Conservation (phyloP, 306 rosid genomes). For the Pueraria montana region DNA sequence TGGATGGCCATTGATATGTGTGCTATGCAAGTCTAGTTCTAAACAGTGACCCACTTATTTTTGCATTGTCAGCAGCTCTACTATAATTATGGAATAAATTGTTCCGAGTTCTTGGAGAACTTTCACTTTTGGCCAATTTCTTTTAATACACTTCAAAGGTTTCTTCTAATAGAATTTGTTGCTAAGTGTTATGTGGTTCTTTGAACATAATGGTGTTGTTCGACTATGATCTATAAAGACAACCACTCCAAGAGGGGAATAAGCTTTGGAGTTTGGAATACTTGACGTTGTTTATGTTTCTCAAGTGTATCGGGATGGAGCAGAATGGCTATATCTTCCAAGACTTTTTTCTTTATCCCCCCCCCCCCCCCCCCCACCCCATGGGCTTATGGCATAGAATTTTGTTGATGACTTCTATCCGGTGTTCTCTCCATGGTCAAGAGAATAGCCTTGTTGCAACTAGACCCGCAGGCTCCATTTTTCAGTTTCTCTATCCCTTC, state of each 20-base stretch:
- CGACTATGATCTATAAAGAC: too few species aligned
- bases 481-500: constrained; percentile 10
- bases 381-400: too few species aligned
- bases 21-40: neutral
- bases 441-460: neutral
- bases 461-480: neutral
- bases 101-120: neutral
- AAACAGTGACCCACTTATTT: neutral
- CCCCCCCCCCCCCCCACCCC: too few species aligned
- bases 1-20: neutral
- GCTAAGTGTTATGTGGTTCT: too few species aligned
- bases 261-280: too few species aligned
- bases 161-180: too few species aligned
- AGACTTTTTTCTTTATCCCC: too few species aligned
- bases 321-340: neutral
- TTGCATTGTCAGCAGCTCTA: constrained; percentile 1
- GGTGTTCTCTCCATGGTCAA: neutral
- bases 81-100: neutral
- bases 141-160: too few species aligned
- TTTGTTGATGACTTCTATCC: neutral
- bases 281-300: neutral
- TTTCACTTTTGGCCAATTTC: neutral
- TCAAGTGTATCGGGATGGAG: neutral
- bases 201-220: too few species aligned
- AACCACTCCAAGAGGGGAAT: too few species aligned